Conservation (phyloP, 306 rosid species). For the Cucurbita moschata region DNA sequence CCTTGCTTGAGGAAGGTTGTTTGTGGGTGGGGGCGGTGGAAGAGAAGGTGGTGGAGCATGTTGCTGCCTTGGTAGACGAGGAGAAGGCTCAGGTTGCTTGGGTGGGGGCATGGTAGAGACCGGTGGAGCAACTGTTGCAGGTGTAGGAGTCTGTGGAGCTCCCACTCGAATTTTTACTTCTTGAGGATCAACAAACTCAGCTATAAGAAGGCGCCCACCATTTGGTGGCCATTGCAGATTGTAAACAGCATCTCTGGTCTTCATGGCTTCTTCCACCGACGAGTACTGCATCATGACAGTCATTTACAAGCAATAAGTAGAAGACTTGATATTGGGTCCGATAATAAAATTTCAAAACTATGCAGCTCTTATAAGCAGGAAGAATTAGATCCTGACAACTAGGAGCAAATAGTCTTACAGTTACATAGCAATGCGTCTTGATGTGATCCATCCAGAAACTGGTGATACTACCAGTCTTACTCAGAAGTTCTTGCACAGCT, state of each 20-base stretch:
- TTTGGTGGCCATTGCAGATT: slow-evolving; percentile 96
- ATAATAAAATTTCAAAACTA: not conserved
- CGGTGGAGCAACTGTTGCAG: slow-evolving; percentile 28
- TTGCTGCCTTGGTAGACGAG: slow-evolving; percentile 21
- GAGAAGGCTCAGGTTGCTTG: slow-evolving; percentile 24
- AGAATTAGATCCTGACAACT: not conserved
- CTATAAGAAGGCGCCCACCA: slow-evolving; percentile 75
- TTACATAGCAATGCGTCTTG: slow-evolving; percentile 95
- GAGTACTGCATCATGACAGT: slow-evolving; percentile 47
- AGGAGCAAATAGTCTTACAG: slow-evolving; percentile 37
- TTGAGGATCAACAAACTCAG: slow-evolving; percentile 77
- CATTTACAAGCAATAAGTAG: not conserved
- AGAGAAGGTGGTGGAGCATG: slow-evolving; percentile 22
- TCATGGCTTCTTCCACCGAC: slow-evolving; percentile 61
- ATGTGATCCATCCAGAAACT: slow-evolving; percentile 99
- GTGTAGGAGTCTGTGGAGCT: slow-evolving; percentile 44
- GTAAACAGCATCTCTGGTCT: slow-evolving; percentile 81
- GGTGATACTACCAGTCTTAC: slow-evolving; percentile 59
- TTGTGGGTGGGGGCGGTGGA: slow-evolving; percentile 41
- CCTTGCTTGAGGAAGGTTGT: slow-evolving; percentile 43
- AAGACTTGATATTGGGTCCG: not conserved
- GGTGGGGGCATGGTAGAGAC: slow-evolving; percentile 30
- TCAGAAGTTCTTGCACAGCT: slow-evolving; percentile 90
- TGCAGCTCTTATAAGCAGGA: not conserved
- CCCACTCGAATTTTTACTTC: slow-evolving; percentile 64